A percentile compares a stretch with the other conserved stretches of the same genome.
These are phyloP conservation scores for Aurinia saxatilis DNA, from an alignment of 345 rosid genomes.

Conservation along the genomic window DNA sequence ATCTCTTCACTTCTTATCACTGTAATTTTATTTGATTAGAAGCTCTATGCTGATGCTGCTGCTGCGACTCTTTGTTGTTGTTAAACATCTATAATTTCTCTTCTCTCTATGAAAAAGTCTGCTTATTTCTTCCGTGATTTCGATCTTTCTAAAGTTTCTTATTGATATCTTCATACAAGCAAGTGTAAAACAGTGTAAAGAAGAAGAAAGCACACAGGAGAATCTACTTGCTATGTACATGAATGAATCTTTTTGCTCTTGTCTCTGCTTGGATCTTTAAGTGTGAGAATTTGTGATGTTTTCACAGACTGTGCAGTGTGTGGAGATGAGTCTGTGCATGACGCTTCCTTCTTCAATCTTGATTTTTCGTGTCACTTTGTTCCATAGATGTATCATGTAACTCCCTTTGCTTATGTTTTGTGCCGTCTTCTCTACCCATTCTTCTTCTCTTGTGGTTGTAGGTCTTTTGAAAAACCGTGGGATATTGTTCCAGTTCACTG, in stretches of 20 bases:
- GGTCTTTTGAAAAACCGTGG: constrained; percentile 51
- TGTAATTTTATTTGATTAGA: constrained; percentile 15
- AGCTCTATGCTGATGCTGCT: constrained; percentile 19
- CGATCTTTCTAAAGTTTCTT: no score
- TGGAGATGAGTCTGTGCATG: constrained; percentile 35
- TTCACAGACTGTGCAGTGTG: constrained; percentile 38
- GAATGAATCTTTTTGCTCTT: neutral
- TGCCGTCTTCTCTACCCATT: constrained; percentile 36
- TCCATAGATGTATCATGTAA: constrained; percentile 50
- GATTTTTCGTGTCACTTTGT: constrained; percentile 35
- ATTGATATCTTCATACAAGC: neutral
- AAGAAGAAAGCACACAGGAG: neutral
- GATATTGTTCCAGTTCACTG: constrained; percentile 55
- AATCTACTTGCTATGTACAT: neutral
- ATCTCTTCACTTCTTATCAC: neutral
- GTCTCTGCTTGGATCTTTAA: neutral
- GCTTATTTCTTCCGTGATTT: neutral
- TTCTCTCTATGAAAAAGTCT: neutral
- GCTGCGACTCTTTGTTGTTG: constrained; percentile 16
- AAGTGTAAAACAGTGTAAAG: neutral
- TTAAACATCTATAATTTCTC: constrained; percentile 24
- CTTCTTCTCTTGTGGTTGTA: constrained; percentile 24
- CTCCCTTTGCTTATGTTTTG: constrained; percentile 27
- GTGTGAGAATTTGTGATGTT: constrained; percentile 19
- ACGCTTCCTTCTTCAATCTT: constrained; percentile 46